A percentile compares a stretch with the other conserved stretches of the same genome.
Conservation (phyloP, 805 yeast species). For the Ogataea philodendri region DNA sequence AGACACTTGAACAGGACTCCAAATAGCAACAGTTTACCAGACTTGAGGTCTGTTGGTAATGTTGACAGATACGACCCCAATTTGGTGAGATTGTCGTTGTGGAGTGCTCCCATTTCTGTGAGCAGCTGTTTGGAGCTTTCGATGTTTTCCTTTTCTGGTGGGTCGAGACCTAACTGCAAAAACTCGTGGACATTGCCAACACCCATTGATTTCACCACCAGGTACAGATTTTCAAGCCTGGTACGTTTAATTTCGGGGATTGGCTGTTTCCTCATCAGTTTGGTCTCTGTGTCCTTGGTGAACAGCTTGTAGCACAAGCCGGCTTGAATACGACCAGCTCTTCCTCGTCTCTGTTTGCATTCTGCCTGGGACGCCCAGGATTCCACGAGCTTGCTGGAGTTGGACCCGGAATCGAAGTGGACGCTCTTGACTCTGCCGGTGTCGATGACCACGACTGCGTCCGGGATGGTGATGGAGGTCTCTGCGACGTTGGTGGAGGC, state of each 20-base stretch:
- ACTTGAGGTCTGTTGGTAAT: conserved; percentile 81
- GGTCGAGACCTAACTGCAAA: conserved; percentile 73
- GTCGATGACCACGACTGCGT: conserved; percentile 89
- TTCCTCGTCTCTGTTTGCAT: conserved; percentile 86
- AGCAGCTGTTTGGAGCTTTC: conserved; percentile 50
- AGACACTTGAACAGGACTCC: conserved; percentile 84
- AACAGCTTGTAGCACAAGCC: conserved; percentile 83
- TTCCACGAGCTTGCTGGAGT: conserved; percentile 71
- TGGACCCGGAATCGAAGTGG: conserved; percentile 63
- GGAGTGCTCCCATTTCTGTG: conserved; percentile 71
- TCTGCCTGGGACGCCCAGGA: conserved; percentile 90
- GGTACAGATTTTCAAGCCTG: conserved; percentile 75
- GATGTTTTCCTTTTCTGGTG: conserved; percentile 61
- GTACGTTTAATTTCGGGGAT: conserved; percentile 87
- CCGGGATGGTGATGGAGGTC: conserved; percentile 94
- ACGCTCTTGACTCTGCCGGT: conserved; percentile 81
- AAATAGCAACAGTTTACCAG: conserved; percentile 76
- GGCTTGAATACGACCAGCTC: conserved; percentile 92
- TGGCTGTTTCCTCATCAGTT: conserved; percentile 65
- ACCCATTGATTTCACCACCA: conserved; percentile 88
- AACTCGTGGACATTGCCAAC: conserved; percentile 68
- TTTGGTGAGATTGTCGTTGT: conserved; percentile 54
- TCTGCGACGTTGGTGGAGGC: conserved; percentile 95
- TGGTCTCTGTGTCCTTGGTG: conserved; percentile 57
- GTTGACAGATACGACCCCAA: conserved; percentile 77